phyloP scores from a whole-genome alignment of 108 stramenopile species.

The Nannochloropsis oceanica region DNA sequence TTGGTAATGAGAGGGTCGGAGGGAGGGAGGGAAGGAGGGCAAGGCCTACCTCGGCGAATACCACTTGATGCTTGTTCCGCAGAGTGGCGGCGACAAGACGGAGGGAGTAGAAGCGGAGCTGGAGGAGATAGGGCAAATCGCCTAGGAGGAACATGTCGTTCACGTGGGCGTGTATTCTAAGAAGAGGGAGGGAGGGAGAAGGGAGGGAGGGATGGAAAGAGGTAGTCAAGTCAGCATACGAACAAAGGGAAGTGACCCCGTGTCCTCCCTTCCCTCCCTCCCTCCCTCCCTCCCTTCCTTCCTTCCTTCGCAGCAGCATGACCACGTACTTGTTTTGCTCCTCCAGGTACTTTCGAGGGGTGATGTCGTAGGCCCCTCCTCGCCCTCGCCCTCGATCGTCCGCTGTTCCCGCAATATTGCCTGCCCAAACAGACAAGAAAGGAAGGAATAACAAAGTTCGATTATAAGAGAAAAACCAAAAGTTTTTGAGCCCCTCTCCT shows the following conservation, averaged over 20 bases:
- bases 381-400: background rate
- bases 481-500: too few species aligned
- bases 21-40: background rate
- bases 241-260: too few species aligned
- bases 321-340: background rate
- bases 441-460: too few species aligned
- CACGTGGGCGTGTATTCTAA: background rate
- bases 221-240: too few species aligned
- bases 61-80: background rate
- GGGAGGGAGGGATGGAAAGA: background rate
- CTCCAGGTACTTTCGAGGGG: background rate
- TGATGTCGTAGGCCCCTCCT: background rate
- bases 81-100: background rate
- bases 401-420: background rate
- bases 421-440: background rate
- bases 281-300: too few species aligned
- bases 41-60: background rate
- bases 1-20: background rate
- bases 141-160: background rate
- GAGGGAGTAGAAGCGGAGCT: background rate
- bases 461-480: too few species aligned
- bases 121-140: background rate
- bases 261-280: too few species aligned
- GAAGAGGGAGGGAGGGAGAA: background rate
- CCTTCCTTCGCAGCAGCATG: too few species aligned